These are phyloP conservation scores for Bathelium albidoporum DNA, from an alignment of 495 filamentous ascomycete species.

Conservation along the genomic window DNA sequence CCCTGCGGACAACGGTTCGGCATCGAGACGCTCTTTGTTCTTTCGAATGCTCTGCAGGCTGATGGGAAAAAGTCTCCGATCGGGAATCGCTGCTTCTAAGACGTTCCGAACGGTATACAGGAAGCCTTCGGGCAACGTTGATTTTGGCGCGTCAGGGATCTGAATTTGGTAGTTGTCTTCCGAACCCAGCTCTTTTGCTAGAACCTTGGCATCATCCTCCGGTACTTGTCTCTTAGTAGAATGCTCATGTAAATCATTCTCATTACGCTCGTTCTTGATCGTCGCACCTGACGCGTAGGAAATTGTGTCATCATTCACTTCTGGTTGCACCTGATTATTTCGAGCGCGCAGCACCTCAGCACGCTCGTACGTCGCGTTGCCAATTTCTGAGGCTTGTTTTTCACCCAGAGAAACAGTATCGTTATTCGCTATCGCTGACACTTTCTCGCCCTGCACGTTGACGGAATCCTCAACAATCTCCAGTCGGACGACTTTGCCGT, in stretches of 20 bases:
- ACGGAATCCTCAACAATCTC: background rate
- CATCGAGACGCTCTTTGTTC: slow-evolving; percentile 1
- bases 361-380: background rate
- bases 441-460: background rate
- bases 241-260: background rate
- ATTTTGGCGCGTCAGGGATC: background rate
- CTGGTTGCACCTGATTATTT: background rate
- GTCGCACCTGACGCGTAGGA: background rate
- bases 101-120: slow-evolving; percentile 2
- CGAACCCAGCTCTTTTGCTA: background rate
- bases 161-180: slow-evolving; percentile 1
- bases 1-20: background rate
- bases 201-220: background rate
- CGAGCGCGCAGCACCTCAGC: background rate
- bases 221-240: background rate
- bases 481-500: background rate
- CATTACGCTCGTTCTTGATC: background rate
- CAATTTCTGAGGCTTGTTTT: background rate
- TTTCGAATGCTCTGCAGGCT: background rate
- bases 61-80: background rate
- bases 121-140: slow-evolving; percentile 2
- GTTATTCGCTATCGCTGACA: background rate
- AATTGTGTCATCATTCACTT: background rate
- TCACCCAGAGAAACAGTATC: background rate
- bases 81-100: background rate